Percentiles rank a stretch among this genome's conserved stretches.
phyloP scores from a whole-genome alignment of 2,329 filamentous ascomycete genomes.

The Mollisiaceae sp. region DNA sequence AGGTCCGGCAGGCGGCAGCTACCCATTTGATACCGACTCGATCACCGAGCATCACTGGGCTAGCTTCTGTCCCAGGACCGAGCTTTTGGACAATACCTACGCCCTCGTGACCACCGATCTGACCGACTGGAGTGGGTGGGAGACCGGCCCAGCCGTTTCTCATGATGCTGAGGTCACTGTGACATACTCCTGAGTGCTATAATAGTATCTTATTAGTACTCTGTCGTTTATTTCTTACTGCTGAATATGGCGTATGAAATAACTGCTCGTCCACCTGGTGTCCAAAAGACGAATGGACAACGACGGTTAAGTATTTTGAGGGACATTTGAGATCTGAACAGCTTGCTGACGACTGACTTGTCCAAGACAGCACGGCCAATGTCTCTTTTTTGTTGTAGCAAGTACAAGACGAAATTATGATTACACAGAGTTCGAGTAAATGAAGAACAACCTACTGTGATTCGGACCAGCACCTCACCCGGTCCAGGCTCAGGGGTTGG shows the following conservation, averaged over 20 bases:
- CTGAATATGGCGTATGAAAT: too few species aligned
- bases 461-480: conserved; percentile 64
- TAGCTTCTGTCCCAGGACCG: conserved; percentile 58
- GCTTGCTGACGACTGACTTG: too few species aligned
- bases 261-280: too few species aligned
- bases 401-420: too few species aligned
- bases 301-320: too few species aligned
- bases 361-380: too few species aligned
- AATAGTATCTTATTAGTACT: background rate
- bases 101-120: conserved; percentile 72
- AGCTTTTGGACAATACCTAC: conserved; percentile 67
- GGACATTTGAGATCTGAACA: too few species aligned
- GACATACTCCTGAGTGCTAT: conserved; percentile 29
- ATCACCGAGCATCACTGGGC: conserved; percentile 63
- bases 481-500: conserved; percentile 66
- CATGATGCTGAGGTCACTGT: conserved; percentile 52
- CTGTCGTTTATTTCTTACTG: background rate
- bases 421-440: background rate
- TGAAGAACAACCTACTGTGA: conserved; percentile 48
- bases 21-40: conserved; percentile 68
- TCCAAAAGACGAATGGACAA: too few species aligned
- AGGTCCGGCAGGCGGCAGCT: conserved; percentile 23
- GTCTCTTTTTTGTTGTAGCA: too few species aligned
- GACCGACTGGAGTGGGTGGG: conserved; percentile 62
- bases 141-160: conserved; percentile 52